phyloP scores from a whole-genome alignment of 305 asterid species.

The Fraxinus nigra region DNA sequence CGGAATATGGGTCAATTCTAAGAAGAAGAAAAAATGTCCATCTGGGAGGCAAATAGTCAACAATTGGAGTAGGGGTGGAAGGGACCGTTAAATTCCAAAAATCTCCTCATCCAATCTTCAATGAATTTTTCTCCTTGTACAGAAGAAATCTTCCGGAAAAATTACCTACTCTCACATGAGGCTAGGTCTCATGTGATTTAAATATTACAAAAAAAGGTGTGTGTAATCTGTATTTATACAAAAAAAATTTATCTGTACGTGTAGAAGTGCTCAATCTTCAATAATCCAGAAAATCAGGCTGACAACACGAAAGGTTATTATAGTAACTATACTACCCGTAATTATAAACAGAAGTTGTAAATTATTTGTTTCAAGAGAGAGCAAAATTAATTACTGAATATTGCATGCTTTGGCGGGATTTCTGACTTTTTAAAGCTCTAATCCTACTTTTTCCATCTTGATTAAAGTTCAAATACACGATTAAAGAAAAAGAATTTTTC shows the following conservation, averaged over 20 bases:
- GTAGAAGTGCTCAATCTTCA: too few species aligned
- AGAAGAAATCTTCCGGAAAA: too few species aligned
- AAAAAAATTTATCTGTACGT: too few species aligned
- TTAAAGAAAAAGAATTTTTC: not conserved
- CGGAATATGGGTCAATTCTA: not conserved
- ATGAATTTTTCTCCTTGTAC: too few species aligned
- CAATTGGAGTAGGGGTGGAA: not conserved
- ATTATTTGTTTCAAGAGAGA: not conserved
- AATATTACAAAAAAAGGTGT: too few species aligned
- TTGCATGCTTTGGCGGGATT: conserved; percentile 55
- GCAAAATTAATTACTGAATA: conserved; percentile 25
- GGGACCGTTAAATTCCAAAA: not conserved
- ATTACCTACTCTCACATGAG: too few species aligned
- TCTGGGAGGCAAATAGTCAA: not conserved
- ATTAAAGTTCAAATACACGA: conserved; percentile 11
- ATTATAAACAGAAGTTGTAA: not conserved
- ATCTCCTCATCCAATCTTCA: not conserved
- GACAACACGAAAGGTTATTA: not conserved
- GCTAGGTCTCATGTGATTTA: too few species aligned
- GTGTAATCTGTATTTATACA: too few species aligned
- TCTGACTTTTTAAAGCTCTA: conserved; percentile 42
- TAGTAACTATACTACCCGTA: not conserved
- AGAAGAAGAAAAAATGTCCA: too few species aligned
- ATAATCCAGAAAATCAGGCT: not conserved
- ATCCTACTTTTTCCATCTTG: conserved; percentile 15